phyloP scores from a whole-genome alignment of 805 yeast species.

The Hanseniaspora vineae region DNA sequence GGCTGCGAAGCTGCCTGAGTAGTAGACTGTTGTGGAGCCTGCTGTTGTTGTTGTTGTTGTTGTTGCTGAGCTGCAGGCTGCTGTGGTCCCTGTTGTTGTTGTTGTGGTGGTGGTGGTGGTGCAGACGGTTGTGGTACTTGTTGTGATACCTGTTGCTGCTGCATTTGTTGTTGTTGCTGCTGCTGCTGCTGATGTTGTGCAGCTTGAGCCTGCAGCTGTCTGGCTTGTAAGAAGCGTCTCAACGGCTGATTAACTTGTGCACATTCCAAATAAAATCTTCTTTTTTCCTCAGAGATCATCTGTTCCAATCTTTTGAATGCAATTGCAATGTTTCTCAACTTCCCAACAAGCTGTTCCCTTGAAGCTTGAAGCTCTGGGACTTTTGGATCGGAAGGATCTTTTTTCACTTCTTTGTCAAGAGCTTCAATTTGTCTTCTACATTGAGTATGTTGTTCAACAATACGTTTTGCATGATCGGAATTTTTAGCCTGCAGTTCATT shows the following conservation, averaged over 20 bases:
- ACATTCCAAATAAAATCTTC: slow-evolving; percentile 22
- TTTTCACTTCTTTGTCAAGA: slow-evolving; percentile 17
- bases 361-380: slow-evolving; percentile 19
- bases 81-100: slow-evolving; percentile 7
- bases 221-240: slow-evolving; percentile 18
- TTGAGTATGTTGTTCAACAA: slow-evolving; percentile 19
- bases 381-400: slow-evolving; percentile 12
- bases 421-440: slow-evolving; percentile 21
- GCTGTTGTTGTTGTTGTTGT: slow-evolving; percentile 12
- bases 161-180: slow-evolving; percentile 13
- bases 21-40: slow-evolving; percentile 1
- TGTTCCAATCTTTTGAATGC: slow-evolving; percentile 18
- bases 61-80: slow-evolving; percentile 10
- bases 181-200: slow-evolving; percentile 7
- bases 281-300: slow-evolving; percentile 19
- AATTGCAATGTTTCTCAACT: slow-evolving; percentile 14
- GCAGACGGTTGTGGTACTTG: slow-evolving; percentile 7
- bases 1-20: background rate
- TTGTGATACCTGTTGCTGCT: slow-evolving; percentile 13
- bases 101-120: slow-evolving; percentile 7
- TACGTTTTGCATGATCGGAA: slow-evolving; percentile 18
- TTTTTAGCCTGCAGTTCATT: slow-evolving; percentile 17
- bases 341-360: slow-evolving; percentile 15
- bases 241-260: slow-evolving; percentile 22
- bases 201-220: slow-evolving; percentile 12